Evolutionary conservation across 2,329 filamentous ascomycete species (phyloP).

Genomic region (Fusarium pininemorale): DNA sequence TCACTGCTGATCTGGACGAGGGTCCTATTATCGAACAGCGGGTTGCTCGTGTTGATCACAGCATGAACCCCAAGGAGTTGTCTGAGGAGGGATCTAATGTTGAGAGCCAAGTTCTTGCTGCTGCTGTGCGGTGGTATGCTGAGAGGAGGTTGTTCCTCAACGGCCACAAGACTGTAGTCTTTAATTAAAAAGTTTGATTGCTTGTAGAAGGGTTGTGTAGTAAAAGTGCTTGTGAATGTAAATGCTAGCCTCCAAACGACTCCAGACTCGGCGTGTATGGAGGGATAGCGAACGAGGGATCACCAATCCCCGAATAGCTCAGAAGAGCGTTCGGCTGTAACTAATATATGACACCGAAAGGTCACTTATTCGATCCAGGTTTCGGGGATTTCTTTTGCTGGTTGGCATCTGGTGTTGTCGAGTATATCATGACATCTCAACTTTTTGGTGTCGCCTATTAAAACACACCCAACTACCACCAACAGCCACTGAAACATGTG

Average conservation of each 20-base stretch:
- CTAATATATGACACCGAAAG: slow-evolving; percentile 32
- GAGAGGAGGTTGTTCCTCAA: slow-evolving; percentile 83
- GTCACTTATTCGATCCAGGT: slow-evolving; percentile 42
- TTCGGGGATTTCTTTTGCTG: slow-evolving; percentile 36
- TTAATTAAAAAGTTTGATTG: slow-evolving; percentile 51
- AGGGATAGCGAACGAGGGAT: background rate
- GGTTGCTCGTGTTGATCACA: slow-evolving; percentile 79
- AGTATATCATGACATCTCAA: background rate
- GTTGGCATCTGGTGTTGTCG: background rate
- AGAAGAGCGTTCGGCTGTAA: slow-evolving; percentile 44
- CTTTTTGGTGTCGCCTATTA: background rate
- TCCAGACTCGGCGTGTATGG: background rate
- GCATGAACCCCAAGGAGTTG: slow-evolving; percentile 77
- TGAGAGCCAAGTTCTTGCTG: slow-evolving; percentile 82
- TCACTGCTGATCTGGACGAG: slow-evolving; percentile 85
- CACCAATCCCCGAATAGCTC: slow-evolving; percentile 39
- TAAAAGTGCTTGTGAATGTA: background rate
- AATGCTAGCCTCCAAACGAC: background rate
- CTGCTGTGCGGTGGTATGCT: slow-evolving; percentile 85
- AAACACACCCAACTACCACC: background rate
- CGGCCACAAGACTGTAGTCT: slow-evolving; percentile 82
- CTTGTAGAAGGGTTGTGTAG: background rate
- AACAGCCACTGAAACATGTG: background rate
- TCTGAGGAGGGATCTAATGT: slow-evolving; percentile 85
- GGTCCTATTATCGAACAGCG: slow-evolving; percentile 90